A percentile compares a stretch with the other conserved stretches of the same genome.
Evolutionary conservation across 495 filamentous ascomycete species (phyloP).

Genomic region (Penicillium diatomitis): DNA sequence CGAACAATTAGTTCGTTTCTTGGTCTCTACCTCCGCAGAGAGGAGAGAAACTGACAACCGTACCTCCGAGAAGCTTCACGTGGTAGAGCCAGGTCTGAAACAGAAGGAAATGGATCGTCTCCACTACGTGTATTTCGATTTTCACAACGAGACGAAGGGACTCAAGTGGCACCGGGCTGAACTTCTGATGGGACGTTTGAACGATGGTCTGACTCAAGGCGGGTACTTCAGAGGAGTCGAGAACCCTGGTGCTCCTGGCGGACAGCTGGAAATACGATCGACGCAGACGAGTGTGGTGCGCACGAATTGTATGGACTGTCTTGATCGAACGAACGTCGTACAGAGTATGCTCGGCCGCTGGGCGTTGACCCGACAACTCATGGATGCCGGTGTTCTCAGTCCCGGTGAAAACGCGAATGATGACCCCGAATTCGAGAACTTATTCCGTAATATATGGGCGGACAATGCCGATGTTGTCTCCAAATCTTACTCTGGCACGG

Average conservation of each 20-base stretch:
- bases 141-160: slow-evolving; percentile 93
- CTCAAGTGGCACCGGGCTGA: slow-evolving; percentile 88
- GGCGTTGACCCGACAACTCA: slow-evolving; percentile 77
- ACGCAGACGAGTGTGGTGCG: slow-evolving; percentile 80
- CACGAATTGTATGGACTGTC: slow-evolving; percentile 98
- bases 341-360: slow-evolving; percentile 90
- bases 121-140: slow-evolving; percentile 97
- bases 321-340: slow-evolving; percentile 95
- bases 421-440: slow-evolving; percentile 67
- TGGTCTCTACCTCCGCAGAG: slow-evolving; percentile 63
- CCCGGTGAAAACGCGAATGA: slow-evolving; percentile 59
- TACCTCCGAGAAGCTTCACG: slow-evolving; percentile 71
- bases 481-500: slow-evolving; percentile 85
- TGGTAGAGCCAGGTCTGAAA: slow-evolving; percentile 55
- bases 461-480: slow-evolving; percentile 96
- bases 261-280: slow-evolving; percentile 67
- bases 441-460: slow-evolving; percentile 95
- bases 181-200: slow-evolving; percentile 71
- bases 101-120: slow-evolving; percentile 65
- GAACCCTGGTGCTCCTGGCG: slow-evolving; percentile 59
- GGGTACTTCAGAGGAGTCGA: slow-evolving; percentile 91
- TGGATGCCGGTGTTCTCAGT: slow-evolving; percentile 66
- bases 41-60: slow-evolving; percentile 42
- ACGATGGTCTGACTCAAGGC: slow-evolving; percentile 59
- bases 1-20: slow-evolving; percentile 69